A percentile compares a stretch with the other conserved stretches of the same genome.
These are phyloP conservation scores for Aspergillus sp. DNA, from an alignment of 2,329 filamentous ascomycete genomes.

Conservation along the genomic window DNA sequence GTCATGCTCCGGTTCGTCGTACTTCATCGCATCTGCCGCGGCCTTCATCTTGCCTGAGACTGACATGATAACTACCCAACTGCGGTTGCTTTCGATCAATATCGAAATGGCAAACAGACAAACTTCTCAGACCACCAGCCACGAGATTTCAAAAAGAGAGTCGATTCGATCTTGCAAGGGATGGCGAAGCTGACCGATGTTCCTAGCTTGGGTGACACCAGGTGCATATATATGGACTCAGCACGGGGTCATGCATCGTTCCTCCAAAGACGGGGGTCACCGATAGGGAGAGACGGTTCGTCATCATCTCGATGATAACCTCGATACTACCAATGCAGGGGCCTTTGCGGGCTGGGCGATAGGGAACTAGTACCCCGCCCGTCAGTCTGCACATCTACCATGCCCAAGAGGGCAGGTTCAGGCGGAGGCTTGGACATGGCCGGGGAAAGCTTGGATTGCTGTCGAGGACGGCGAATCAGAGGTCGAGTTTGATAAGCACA, in stretches of 20 bases:
- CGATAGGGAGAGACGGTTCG: conserved; percentile 4
- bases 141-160: background rate
- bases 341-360: background rate
- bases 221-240: conserved; percentile 7
- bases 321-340: background rate
- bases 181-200: background rate
- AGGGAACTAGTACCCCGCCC: conserved; percentile 4
- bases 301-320: conserved; percentile 7
- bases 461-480: background rate
- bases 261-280: background rate
- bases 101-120: background rate
- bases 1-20: conserved; percentile 27
- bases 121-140: background rate
- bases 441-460: conserved; percentile 11
- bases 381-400: conserved; percentile 15
- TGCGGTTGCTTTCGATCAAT: conserved; percentile 2
- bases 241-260: conserved; percentile 3
- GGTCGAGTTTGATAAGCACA: conserved; percentile 5
- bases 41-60: background rate
- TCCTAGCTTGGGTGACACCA: background rate
- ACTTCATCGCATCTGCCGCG: conserved; percentile 16
- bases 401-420: conserved; percentile 27
- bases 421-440: conserved; percentile 17
- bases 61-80: conserved; percentile 2
- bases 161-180: background rate